Base-by-base conservation (phyloP, 768 basidiomycete species). In the Kwoniella dendrophila region DNA sequence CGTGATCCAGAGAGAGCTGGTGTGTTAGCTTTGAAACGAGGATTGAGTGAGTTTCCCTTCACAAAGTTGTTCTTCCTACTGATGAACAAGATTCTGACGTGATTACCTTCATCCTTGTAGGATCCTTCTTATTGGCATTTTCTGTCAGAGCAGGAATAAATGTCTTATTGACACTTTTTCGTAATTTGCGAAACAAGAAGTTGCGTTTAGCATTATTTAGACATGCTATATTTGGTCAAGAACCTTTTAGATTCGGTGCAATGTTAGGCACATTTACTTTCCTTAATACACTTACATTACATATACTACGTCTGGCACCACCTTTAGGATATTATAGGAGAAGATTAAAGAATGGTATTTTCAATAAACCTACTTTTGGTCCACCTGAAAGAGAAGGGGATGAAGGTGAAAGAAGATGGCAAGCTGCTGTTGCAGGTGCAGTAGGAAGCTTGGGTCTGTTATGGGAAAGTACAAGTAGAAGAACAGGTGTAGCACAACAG, bases 131-230 rank as follows among this genome's bases (percentile, higher is more conserved):
- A 0, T 82, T 97, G 18, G 92, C 88, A 0, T 92, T 90, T 66
- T 85, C 85, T 33, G 87, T 95, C 33, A 84, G 94, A 22, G 88
- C 91, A 0, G 86, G 87, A 22, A 83, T 98, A 27, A 96, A 92
- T 73, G 74, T 94, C 14, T 85, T 92, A 11, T 78, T 96, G 10
- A 84, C 88, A 4, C 77, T 90, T n/a, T 84, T 93, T 54, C 83
- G 88, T 32, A 84, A 90, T 12, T 84, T 88, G 24, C 49, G 56
- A 44, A 49, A 40, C 69, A 92, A 90, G 70, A 81, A 85, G n/a
- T 78, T 84, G 56, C 85, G 88, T 10, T 79, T 89, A 7, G 78
- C 85, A 3, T 76, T 92, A 24, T 82, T 96, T 51, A 85, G 88
- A 3, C 89, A 85, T 80, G 93, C 92, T 0, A 81, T 95, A 44